Percentiles rank a stretch among this genome's conserved stretches.
These are phyloP conservation scores for Hypoxylon sp. DNA, from an alignment of 2,329 filamentous ascomycete genomes.

Conservation along the genomic window DNA sequence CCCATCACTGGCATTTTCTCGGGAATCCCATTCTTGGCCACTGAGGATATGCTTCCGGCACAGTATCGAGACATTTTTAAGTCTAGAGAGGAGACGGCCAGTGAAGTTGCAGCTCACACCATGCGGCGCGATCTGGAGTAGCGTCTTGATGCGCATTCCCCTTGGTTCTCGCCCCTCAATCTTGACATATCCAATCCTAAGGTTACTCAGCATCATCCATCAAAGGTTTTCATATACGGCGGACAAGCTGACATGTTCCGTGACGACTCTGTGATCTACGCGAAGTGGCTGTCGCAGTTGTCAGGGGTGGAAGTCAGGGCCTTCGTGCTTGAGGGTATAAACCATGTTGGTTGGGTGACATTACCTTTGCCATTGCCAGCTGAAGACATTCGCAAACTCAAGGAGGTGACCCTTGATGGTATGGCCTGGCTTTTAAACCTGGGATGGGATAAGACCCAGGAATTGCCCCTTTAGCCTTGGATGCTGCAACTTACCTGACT, in stretches of 20 bases:
- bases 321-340: background rate
- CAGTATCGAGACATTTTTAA: background rate
- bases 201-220: background rate
- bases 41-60: background rate
- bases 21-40: background rate
- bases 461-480: background rate
- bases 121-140: no score
- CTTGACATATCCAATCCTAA: background rate
- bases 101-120: no score
- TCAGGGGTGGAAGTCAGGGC: background rate
- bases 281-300: background rate
- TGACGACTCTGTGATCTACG: background rate
- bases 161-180: slow-evolving; percentile 4
- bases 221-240: background rate
- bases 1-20: slow-evolving; percentile 3
- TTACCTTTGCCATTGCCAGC: background rate
- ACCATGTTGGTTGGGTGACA: background rate
- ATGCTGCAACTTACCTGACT: no score
- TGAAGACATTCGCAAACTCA: background rate
- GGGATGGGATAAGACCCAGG: background rate
- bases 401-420: background rate
- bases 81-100: slow-evolving; percentile 1
- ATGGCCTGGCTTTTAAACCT: background rate
- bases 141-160: background rate
- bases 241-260: background rate